Conservation (phyloP, 345 rosid genomes). For the Diplotaxis tenuifolia region DNA sequence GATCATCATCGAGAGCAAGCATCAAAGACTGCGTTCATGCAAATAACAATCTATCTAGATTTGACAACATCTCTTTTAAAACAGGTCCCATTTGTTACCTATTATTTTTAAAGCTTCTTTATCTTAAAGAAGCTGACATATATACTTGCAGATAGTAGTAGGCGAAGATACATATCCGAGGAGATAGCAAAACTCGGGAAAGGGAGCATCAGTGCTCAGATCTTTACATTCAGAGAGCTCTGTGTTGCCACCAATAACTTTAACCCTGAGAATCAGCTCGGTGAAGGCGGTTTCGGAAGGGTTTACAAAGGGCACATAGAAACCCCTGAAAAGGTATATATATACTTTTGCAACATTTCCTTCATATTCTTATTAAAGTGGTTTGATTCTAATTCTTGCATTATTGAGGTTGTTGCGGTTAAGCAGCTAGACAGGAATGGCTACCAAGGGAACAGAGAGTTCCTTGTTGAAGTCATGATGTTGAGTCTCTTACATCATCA, state of each 20-base stretch:
- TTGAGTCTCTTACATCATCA: constrained; percentile 66
- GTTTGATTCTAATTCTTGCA: constrained; percentile 10
- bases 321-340: constrained; percentile 43
- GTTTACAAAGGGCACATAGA: constrained; percentile 74
- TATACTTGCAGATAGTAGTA: constrained; percentile 60
- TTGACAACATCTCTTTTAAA: constrained; percentile 80
- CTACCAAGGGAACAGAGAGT: constrained; percentile 78
- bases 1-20: constrained; percentile 57
- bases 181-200: constrained; percentile 66
- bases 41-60: constrained; percentile 49
- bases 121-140: background rate
- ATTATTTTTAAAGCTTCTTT: background rate
- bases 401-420: constrained; percentile 58
- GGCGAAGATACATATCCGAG: constrained; percentile 62
- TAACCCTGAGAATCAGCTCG: constrained; percentile 59
- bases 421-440: constrained; percentile 88
- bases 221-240: constrained; percentile 66
- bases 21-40: constrained; percentile 55
- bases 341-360: background rate
- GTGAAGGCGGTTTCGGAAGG: constrained; percentile 98
- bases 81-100: constrained; percentile 43
- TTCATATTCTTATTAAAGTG: background rate
- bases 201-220: constrained; percentile 59
- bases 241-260: constrained; percentile 66
- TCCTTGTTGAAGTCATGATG: constrained; percentile 74